Base-by-base conservation (phyloP, 306 rosid species). In the Fragaria vesca region DNA sequence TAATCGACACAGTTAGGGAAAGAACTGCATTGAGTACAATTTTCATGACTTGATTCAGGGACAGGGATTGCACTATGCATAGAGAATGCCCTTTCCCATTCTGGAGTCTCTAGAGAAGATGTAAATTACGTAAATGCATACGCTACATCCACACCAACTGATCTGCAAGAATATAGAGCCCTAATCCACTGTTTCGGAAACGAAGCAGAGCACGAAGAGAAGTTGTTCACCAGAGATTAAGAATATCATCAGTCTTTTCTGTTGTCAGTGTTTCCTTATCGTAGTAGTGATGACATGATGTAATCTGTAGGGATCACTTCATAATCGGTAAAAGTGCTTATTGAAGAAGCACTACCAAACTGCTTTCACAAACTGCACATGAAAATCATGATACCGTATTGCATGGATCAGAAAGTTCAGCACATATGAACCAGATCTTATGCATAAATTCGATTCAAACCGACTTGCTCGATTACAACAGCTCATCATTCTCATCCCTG, bases 61-160 rank as follows among this genome's bases (percentile, higher is more conserved):
- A 82, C 71, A 34, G 91, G 90, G 1, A 86, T 89, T 70, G 80
- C 81, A 28, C 92, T 88, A 69, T 92, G 97, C 87, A 86, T 92
- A n/a, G 97, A 92, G 79, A 90, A 77, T 67, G 96, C 97, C 57
- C 85, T 92, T 47, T 77, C 80, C 77, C 85, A 80, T 28, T 86
- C 96, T 57, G 96, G 97, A 48, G 87, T 92, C 67, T 81, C 86
- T 36, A 88, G 75, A 68, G 93, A 89, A 88, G 91, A 92, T 76
- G 91, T 93, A 68, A 93, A 93, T 63, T 90, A 90, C 86, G 85
- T 89, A 81, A 90, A 89, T 46, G 91, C 96, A 60, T 91, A 93
- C 72, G 97, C 97, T 28, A 82, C 96, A 45, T 90, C 96, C 65
- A 86, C 96, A 47, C 93, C 83, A 43, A 79, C 90, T 34, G 97